Evolutionary conservation across 208 protist species (phyloP).

Genomic region (Trichomonas tenax): DNA sequence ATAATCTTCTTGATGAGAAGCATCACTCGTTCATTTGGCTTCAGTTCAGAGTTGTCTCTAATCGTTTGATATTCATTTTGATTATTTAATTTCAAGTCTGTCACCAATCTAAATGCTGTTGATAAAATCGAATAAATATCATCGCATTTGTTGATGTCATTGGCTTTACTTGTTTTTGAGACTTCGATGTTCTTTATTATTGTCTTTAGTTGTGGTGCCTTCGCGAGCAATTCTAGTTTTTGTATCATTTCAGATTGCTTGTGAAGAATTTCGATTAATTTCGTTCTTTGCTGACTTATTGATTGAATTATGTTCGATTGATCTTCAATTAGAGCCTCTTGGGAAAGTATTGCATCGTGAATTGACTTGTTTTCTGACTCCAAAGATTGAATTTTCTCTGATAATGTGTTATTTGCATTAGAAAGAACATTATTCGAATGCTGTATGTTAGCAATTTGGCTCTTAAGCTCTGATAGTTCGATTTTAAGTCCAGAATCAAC

Average conservation of each 20-base stretch:
- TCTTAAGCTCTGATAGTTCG: background rate
- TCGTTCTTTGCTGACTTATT: background rate
- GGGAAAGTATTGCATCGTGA: background rate
- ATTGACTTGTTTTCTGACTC: background rate
- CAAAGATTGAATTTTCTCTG: background rate
- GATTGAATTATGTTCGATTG: background rate
- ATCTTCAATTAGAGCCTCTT: background rate
- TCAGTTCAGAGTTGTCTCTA: background rate
- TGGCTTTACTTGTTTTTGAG: background rate
- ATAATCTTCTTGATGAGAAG: background rate
- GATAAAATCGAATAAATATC: background rate
- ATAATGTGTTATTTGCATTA: background rate
- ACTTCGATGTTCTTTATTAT: background rate
- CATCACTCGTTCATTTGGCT: background rate
- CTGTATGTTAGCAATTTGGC: background rate
- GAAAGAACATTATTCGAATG: background rate
- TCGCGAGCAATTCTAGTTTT: background rate
- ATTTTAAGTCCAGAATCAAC: background rate
- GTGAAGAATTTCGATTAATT: background rate
- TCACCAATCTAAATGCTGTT: background rate
- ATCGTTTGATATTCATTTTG: background rate
- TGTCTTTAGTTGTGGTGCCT: background rate
- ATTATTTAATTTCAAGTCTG: background rate
- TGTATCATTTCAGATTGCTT: background rate
- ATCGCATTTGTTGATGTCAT: background rate